A percentile compares a stretch with the other conserved stretches of the same genome.
These are phyloP conservation scores for Leishmania martiniquensis DNA, from an alignment of 208 protist species.

Conservation along the genomic window DNA sequence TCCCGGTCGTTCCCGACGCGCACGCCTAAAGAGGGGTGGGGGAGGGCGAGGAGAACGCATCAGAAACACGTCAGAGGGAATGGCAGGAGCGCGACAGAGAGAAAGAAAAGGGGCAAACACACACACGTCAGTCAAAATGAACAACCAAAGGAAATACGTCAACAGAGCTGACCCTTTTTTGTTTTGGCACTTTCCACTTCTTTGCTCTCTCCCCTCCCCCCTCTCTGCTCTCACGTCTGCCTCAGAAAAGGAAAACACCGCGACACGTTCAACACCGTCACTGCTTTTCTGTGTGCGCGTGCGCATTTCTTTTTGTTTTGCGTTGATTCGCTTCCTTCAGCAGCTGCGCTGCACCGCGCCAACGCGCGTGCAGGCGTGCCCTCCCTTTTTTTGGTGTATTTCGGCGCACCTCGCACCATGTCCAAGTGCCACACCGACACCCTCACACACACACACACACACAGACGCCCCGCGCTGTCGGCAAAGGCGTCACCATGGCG, in stretches of 20 bases:
- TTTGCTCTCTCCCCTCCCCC: too few relatives aligned
- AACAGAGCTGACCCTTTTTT: too few relatives aligned
- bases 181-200: too few relatives aligned
- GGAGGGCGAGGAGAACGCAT: too few relatives aligned
- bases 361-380: neutral
- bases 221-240: too few relatives aligned
- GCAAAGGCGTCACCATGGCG: neutral
- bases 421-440: neutral
- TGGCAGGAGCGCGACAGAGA: neutral
- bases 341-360: neutral
- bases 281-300: too few relatives aligned
- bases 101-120: neutral
- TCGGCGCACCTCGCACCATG: neutral
- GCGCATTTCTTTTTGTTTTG: neutral
- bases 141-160: too few relatives aligned
- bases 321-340: neutral
- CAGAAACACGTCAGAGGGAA: neutral
- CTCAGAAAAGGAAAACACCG: neutral
- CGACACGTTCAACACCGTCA: neutral
- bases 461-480: neutral
- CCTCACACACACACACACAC: neutral
- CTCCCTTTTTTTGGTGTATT: too few relatives aligned
- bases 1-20: neutral
- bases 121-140: too few relatives aligned
- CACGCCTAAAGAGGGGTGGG: too few relatives aligned